Conservation (phyloP, 352 stramenopile species). For the Globisporangium carolinianum region DNA sequence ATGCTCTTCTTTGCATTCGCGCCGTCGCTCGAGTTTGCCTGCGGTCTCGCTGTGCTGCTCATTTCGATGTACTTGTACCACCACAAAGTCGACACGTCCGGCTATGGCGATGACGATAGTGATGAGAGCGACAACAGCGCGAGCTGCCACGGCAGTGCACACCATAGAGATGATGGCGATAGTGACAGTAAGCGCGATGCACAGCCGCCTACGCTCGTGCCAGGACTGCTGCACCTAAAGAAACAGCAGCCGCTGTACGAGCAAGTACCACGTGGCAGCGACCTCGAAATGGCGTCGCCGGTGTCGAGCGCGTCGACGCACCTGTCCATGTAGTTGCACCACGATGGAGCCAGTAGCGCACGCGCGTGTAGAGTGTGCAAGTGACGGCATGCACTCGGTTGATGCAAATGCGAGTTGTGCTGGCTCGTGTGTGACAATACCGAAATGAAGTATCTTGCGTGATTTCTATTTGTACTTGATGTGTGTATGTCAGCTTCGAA, state of each 20-base stretch:
- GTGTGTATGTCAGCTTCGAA: background rate
- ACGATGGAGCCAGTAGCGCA: no score
- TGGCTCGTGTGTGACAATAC: background rate
- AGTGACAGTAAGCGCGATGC: background rate
- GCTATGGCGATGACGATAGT: conserved; percentile 2
- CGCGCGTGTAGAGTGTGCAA: no score
- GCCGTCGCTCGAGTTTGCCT: conserved; percentile 79
- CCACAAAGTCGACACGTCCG: conserved; percentile 37
- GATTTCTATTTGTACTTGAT: background rate
- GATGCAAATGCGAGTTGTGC: background rate
- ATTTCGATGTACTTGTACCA: conserved; percentile 89
- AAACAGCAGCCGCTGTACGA: conserved; percentile 50
- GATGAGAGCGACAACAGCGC: background rate
- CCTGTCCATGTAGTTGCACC: no score
- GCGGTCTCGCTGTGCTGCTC: conserved; percentile 66
- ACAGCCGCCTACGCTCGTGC: background rate
- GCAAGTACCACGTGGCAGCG: conserved; percentile 25
- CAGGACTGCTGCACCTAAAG: conserved; percentile 32
- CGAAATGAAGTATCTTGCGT: no score
- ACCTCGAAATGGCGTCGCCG: conserved; percentile 30
- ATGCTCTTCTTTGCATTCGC: conserved; percentile 84
- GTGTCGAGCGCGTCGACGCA: background rate
- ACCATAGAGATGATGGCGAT: conserved; percentile 1
- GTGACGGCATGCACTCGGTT: no score
- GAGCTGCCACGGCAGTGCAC: conserved; percentile 6